phyloP scores from a whole-genome alignment of 2,329 filamentous ascomycete species.

The Neonectria hederae region DNA sequence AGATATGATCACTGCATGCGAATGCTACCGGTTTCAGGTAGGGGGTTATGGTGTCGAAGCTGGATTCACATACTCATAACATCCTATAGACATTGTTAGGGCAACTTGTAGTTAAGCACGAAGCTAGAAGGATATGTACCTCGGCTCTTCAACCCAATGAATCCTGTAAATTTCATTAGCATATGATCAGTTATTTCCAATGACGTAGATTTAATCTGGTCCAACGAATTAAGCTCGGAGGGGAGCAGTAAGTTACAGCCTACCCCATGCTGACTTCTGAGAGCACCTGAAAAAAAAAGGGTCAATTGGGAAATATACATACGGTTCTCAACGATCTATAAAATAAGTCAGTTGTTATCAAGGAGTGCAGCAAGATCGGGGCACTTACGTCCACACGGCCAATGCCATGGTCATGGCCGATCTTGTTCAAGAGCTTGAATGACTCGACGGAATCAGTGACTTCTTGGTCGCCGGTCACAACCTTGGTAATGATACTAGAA shows the following conservation, averaged over 20 bases:
- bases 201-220: background rate
- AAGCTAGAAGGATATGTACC: constrained; percentile 56
- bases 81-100: background rate
- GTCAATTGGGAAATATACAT: background rate
- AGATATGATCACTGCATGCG: background rate
- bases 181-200: background rate
- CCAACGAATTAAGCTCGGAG: too few relatives aligned
- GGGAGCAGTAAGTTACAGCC: too few relatives aligned
- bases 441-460: constrained; percentile 72
- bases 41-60: constrained; percentile 55
- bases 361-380: background rate
- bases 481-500: constrained; percentile 65
- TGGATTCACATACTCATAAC: constrained; percentile 43
- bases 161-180: constrained; percentile 24
- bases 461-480: constrained; percentile 64
- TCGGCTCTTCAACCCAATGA: constrained; percentile 47
- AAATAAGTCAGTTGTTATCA: background rate
- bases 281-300: too few relatives aligned
- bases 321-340: constrained; percentile 54
- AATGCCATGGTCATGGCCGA: constrained; percentile 71
- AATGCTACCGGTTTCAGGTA: constrained; percentile 3
- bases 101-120: background rate
- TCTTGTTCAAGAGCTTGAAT: constrained; percentile 71
- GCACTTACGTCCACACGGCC: constrained; percentile 65
- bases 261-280: too few relatives aligned